Evolutionary conservation across 768 basidiomycete species (phyloP), one percentile per base, ranked within the genome.

Genomic region (Dictyophora rubrovolvata): DNA sequence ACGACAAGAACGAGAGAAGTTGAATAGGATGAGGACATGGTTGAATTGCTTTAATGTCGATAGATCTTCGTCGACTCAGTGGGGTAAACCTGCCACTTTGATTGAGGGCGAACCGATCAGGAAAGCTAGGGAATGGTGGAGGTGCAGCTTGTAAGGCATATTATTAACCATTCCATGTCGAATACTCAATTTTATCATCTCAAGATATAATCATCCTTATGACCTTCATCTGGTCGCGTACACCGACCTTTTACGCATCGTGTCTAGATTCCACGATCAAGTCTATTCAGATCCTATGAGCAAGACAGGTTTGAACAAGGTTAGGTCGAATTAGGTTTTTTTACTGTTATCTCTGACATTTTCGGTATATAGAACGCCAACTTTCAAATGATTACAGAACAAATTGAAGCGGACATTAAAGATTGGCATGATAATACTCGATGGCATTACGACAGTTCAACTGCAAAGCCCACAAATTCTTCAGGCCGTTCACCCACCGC

Each of bases 1-100:
- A 65, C 79, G 80, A n/a, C 74, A 76, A 52, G 80, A 82, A 63
- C 77, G 84, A 33, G 86, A 88, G 74, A 75, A 76, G 21, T 73
- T 85, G 42, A 89, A 91, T 65, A 77, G 86, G 46, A 81, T 81
- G 23, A 75, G 89, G 60, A 85, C 83, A 22, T 89, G 87, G 86
- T 72, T 89, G 56, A 82, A 83, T 65, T 88, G 85, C 67, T 87
- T 81, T 67, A 83, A 85, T 62, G 79, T 86, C 56, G 89, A 91
- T 66, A 81, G 83, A 6, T 86, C 85, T 35, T 77, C 85, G 64
- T 81, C 85, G n/a, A 82, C 83, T 49, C 82, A 89, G 66, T 84
- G 85, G 65, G 87, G 87, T 11, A 89, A 87, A 65, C 78, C 84
- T 48, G 81, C 82, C 49, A 84, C 85, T 72, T 73, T 88, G 16